Percentiles rank a stretch among this genome's conserved stretches.
Conservation (phyloP, 169 alveolate species). For the Babesia ovata region DNA sequence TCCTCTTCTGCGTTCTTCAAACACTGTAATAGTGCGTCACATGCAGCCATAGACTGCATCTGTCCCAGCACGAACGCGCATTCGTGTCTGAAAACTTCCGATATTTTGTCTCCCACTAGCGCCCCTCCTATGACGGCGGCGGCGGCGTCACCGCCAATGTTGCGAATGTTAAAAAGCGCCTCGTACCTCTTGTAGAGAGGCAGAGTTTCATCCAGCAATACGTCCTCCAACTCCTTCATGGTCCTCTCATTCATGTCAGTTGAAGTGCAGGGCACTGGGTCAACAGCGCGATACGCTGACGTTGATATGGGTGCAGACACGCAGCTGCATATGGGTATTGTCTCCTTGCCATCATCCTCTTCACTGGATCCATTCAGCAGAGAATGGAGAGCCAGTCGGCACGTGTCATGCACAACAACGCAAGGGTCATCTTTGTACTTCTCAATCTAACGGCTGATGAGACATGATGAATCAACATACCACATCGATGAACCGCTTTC, state of each 20-base stretch:
- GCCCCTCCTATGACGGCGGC: conserved; percentile 81
- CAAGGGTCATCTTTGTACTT: conserved; percentile 44
- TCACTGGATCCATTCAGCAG: conserved; percentile 19
- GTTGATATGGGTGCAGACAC: conserved; percentile 43
- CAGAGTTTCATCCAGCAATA: conserved; percentile 41
- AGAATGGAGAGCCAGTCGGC: conserved; percentile 58
- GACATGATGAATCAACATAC: conserved; percentile 40
- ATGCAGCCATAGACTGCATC: conserved; percentile 76
- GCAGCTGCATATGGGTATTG: conserved; percentile 16
- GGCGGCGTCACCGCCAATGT: conserved; percentile 63
- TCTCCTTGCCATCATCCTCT: conserved; percentile 8
- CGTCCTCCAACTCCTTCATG: conserved; percentile 14
- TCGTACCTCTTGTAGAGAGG: conserved; percentile 69
- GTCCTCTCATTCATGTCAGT: conserved; percentile 17
- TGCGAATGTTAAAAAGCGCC: conserved; percentile 80
- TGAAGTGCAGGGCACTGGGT: conserved; percentile 59
- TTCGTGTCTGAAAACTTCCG: conserved; percentile 90
- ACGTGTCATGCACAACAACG: conserved; percentile 61
- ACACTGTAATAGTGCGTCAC: conserved; percentile 72
- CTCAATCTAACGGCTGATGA: conserved; percentile 38
- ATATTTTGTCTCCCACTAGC: conserved; percentile 73
- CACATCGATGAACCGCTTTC: conserved; percentile 70
- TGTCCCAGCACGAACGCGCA: conserved; percentile 92
- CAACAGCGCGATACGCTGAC: conserved; percentile 68
- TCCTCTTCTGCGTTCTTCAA: conserved; percentile 77